Percentiles rank a stretch among this genome's conserved stretches.
These are phyloP conservation scores for Acrocalymma vagum DNA, from an alignment of 2,329 filamentous ascomycete species.

Conservation along the genomic window DNA sequence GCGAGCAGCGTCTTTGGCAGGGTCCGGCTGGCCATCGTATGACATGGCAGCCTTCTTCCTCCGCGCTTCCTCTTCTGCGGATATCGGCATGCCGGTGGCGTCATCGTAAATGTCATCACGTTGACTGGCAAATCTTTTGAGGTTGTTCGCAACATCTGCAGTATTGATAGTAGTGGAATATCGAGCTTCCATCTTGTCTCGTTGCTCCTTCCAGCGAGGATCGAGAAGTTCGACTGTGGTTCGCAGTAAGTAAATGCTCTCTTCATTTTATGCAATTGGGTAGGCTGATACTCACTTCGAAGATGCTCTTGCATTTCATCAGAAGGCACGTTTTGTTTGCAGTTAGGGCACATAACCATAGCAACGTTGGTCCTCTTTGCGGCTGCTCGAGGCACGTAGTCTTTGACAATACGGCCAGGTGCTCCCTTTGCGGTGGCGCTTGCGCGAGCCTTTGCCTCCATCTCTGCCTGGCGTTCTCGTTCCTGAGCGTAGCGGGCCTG, in stretches of 20 bases:
- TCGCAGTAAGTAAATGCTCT: slow-evolving; percentile 50
- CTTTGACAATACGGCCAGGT: slow-evolving; percentile 82
- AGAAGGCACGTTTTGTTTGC: slow-evolving; percentile 86
- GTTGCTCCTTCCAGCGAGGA: slow-evolving; percentile 94
- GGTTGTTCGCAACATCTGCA: slow-evolving; percentile 87
- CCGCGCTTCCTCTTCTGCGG: slow-evolving; percentile 76
- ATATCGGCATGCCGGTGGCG: slow-evolving; percentile 71
- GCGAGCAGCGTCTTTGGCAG: slow-evolving; percentile 62
- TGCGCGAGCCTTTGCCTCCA: slow-evolving; percentile 75
- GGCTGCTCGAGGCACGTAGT: slow-evolving; percentile 88
- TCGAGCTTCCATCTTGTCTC: slow-evolving; percentile 85
- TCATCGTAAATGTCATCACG: slow-evolving; percentile 86
- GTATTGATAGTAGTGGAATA: slow-evolving; percentile 88
- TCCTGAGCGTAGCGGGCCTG: slow-evolving; percentile 46
- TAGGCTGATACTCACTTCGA: slow-evolving; percentile 68
- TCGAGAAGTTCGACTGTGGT: slow-evolving; percentile 89
- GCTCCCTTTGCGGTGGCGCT: slow-evolving; percentile 79
- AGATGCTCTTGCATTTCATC: slow-evolving; percentile 92
- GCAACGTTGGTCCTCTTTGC: slow-evolving; percentile 71
- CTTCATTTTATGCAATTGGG: slow-evolving; percentile 5
- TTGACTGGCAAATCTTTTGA: slow-evolving; percentile 93
- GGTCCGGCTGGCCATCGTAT: slow-evolving; percentile 70
- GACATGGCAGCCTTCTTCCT: slow-evolving; percentile 78
- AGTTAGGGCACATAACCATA: slow-evolving; percentile 88
- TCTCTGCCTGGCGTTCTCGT: slow-evolving; percentile 54